phyloP scores from a whole-genome alignment of 805 yeast genomes.

The Zygoascus biomembranicola region DNA sequence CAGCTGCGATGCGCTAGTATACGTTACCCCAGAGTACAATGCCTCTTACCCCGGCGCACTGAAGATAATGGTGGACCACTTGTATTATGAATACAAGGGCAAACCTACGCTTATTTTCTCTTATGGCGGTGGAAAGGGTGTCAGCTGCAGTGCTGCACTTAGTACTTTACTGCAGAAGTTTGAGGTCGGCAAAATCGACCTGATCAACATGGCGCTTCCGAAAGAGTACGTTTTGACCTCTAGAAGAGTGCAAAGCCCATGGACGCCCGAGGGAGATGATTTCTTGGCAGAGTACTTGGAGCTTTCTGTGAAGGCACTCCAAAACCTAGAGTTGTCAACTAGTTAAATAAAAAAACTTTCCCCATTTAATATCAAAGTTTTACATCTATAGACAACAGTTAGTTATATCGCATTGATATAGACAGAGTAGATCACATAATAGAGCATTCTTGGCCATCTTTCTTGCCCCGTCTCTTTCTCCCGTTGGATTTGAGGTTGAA shows the following conservation, averaged over 20 bases:
- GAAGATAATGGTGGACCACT: constrained; percentile 32
- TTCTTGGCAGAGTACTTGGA: no score
- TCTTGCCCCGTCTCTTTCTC: constrained; percentile 2
- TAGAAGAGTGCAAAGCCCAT: no score
- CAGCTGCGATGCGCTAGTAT: constrained; percentile 24
- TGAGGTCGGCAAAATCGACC: background rate
- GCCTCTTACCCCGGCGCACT: constrained; percentile 32
- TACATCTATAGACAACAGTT: no score
- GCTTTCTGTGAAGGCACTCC: no score
- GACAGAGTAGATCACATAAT: constrained; percentile 1
- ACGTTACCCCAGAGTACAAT: constrained; percentile 34
- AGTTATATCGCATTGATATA: no score
- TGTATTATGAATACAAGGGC: constrained; percentile 29
- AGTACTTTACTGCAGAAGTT: background rate
- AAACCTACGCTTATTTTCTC: constrained; percentile 30
- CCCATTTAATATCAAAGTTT: no score
- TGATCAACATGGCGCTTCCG: background rate
- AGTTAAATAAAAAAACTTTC: no score
- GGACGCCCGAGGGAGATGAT: no score
- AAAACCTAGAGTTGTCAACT: no score
- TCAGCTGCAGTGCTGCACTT: background rate
- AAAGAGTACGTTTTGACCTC: background rate
- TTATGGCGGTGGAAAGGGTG: constrained; percentile 30
- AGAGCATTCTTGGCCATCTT: constrained; percentile 6
- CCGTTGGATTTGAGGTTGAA: background rate